Evolutionary conservation across 164 flowering plant genomes (phyloP).

Genomic region (Berberis thunbergii): DNA sequence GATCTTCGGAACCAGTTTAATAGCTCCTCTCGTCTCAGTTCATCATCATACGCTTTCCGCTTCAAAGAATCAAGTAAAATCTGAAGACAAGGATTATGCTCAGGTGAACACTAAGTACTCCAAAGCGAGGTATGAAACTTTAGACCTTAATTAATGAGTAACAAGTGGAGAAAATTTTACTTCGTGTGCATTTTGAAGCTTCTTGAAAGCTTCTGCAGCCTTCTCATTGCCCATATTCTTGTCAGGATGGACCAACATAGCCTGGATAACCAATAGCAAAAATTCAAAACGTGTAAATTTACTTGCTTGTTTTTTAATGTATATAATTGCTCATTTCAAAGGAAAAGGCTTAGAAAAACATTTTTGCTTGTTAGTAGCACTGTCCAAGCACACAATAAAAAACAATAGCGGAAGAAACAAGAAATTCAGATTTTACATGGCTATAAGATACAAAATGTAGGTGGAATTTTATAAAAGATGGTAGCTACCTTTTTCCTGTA

Average conservation of each 20-base stretch:
- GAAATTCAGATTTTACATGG: no score
- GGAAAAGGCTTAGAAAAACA: no score
- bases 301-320: not conserved
- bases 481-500: slow-evolving; percentile 72
- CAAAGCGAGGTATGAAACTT: not conserved
- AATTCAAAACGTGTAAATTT: slow-evolving; percentile 1
- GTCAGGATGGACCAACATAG: slow-evolving; percentile 99
- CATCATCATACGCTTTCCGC: slow-evolving; percentile 87
- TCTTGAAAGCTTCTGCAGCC: slow-evolving; percentile 99
- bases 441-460: not conserved
- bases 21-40: slow-evolving; percentile 81
- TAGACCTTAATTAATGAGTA: no score
- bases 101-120: not conserved
- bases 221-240: slow-evolving; percentile 97
- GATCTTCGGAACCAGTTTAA: slow-evolving; percentile 62
- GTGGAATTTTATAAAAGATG: not conserved
- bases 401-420: no score
- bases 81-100: slow-evolving; percentile 19
- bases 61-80: slow-evolving; percentile 79
- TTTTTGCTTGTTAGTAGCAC: no score
- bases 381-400: no score
- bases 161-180: slow-evolving; percentile 19
- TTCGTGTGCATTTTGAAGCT: slow-evolving; percentile 99
- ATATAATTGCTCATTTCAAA: not conserved
- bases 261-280: slow-evolving; percentile 34